These are phyloP conservation scores for Penicillium salamii DNA, from an alignment of 495 filamentous ascomycete genomes.

Conservation along the genomic window DNA sequence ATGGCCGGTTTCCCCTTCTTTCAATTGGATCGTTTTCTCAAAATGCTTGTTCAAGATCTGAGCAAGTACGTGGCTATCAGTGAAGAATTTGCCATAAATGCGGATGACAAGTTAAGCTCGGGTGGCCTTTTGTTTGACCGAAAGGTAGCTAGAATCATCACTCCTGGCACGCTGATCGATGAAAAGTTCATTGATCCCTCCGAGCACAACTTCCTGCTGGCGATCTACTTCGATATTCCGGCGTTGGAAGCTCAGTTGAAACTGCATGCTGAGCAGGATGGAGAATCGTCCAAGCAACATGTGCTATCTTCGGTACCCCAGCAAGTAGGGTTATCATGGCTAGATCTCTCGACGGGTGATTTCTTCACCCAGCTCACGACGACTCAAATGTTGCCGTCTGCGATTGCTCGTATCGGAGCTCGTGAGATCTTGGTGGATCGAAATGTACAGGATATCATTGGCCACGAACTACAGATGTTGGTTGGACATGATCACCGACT, in stretches of 20 bases:
- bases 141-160: slow-evolving; percentile 80
- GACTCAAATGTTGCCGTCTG: slow-evolving; percentile 66
- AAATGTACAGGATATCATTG: slow-evolving; percentile 47
- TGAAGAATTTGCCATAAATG: slow-evolving; percentile 78
- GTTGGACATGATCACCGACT: slow-evolving; percentile 43
- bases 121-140: slow-evolving; percentile 81
- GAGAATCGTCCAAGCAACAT: slow-evolving; percentile 29
- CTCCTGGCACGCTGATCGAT: slow-evolving; percentile 92
- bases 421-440: slow-evolving; percentile 80
- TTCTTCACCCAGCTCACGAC: slow-evolving; percentile 86
- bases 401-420: slow-evolving; percentile 77
- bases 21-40: slow-evolving; percentile 87
- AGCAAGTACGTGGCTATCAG: slow-evolving; percentile 89
- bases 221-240: slow-evolving; percentile 55
- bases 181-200: slow-evolving; percentile 95
- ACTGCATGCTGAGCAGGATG: slow-evolving; percentile 11
- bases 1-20: slow-evolving; percentile 96
- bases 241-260: slow-evolving; percentile 19
- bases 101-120: slow-evolving; percentile 62
- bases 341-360: slow-evolving; percentile 90
- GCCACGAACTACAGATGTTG: slow-evolving; percentile 40
- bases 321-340: slow-evolving; percentile 80
- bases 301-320: slow-evolving; percentile 38
- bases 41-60: slow-evolving; percentile 86
- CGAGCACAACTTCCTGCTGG: slow-evolving; percentile 87